Evolutionary conservation across 2,329 filamentous ascomycete genomes (phyloP).

Genomic region (Aspergillus quadrilineatus): DNA sequence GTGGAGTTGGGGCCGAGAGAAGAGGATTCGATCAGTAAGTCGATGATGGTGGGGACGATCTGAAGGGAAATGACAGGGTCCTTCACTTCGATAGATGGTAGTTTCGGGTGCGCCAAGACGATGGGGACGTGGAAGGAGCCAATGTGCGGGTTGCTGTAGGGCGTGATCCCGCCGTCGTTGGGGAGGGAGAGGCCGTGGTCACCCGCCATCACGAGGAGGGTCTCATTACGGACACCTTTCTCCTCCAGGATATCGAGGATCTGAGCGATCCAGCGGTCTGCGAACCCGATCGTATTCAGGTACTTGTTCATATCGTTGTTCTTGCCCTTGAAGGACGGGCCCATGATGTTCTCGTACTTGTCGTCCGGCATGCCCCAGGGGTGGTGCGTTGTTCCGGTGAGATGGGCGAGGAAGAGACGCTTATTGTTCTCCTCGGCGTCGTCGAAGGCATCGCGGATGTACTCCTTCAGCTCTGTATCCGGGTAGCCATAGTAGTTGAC

Average conservation of each 20-base stretch:
- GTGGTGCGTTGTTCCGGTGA: slow-evolving; percentile 37
- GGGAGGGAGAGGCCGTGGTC: slow-evolving; percentile 38
- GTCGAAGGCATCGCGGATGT: slow-evolving; percentile 34
- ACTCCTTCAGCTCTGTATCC: slow-evolving; percentile 32
- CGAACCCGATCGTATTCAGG: slow-evolving; percentile 27
- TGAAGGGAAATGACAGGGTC: slow-evolving; percentile 31
- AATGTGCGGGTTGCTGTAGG: slow-evolving; percentile 35
- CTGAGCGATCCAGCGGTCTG: slow-evolving; percentile 33
- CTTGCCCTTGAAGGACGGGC: slow-evolving; percentile 16
- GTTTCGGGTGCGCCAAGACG: slow-evolving; percentile 32
- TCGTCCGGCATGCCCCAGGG: slow-evolving; percentile 33
- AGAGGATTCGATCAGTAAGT: slow-evolving; percentile 31
- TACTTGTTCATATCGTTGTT: slow-evolving; percentile 15
- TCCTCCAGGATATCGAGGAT: slow-evolving; percentile 33
- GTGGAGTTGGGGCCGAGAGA: slow-evolving; percentile 27
- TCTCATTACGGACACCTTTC: slow-evolving; percentile 33
- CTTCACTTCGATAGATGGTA: slow-evolving; percentile 30
- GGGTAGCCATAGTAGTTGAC: slow-evolving; percentile 36
- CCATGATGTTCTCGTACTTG: slow-evolving; percentile 25
- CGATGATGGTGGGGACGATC: slow-evolving; percentile 33
- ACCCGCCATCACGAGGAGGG: slow-evolving; percentile 34
- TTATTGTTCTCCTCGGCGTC: slow-evolving; percentile 31
- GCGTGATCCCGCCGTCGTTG: slow-evolving; percentile 35
- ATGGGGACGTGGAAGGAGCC: slow-evolving; percentile 37
- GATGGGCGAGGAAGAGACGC: slow-evolving; percentile 35